Evolutionary conservation across 1,284 basidiomycete species (phyloP).

Genomic region (Ceratobasidium sp.): DNA sequence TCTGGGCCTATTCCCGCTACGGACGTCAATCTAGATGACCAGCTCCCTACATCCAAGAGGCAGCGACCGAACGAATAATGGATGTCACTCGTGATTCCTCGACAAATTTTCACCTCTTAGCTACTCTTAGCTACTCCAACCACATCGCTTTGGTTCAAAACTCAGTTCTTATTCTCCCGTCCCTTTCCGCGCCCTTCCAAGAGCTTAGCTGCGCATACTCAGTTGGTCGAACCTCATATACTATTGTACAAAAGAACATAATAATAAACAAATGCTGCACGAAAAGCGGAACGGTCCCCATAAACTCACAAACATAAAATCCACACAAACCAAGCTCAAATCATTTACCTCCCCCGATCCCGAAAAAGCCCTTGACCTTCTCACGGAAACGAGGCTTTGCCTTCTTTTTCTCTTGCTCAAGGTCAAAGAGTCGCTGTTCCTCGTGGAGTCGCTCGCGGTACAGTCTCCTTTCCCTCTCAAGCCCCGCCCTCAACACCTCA

Average conservation of each 20-base stretch:
- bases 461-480: constrained; percentile 10
- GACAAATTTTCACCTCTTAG: too few relatives aligned
- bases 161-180: too few relatives aligned
- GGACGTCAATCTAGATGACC: neutral
- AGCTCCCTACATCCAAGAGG: constrained; percentile 1
- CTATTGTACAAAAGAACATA: neutral
- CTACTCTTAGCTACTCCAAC: too few relatives aligned
- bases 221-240: neutral
- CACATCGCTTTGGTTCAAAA: too few relatives aligned
- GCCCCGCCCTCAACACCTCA: neutral
- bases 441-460: constrained; percentile 7
- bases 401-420: neutral
- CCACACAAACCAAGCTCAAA: neutral
- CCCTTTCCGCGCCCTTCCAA: too few relatives aligned
- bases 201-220: too few relatives aligned
- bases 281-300: too few relatives aligned
- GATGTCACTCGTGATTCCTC: neutral
- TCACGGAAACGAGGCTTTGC: neutral
- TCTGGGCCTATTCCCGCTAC: neutral
- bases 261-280: neutral
- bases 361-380: constrained; percentile 14
- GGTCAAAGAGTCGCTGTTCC: constrained; percentile 10
- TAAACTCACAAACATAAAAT: too few relatives aligned
- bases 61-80: neutral
- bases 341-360: neutral